Base-by-base conservation (phyloP, 768 basidiomycete species). In the Mrakia blollopis region DNA sequence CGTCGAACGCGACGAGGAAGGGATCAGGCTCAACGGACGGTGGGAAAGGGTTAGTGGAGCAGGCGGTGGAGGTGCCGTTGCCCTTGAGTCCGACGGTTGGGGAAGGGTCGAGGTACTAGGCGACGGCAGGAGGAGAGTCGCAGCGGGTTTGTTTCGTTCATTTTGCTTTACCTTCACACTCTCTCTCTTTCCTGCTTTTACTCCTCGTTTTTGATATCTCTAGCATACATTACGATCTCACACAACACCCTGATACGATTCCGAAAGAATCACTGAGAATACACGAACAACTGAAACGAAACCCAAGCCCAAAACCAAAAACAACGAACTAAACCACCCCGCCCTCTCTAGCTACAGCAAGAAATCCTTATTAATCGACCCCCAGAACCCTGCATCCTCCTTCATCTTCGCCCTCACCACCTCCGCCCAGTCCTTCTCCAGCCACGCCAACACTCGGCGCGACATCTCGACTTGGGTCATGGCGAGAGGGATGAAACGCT, bases 391-490 rank as follows among this genome's bases (percentile, higher is more conserved):
- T 25, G 10, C 65, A 37, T 67, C 37, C 16, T 32, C 39, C 65
- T 25, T 35, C 65, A 67, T 67, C 37, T 35, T 67, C 50, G 32
- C 71, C 57, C 30, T 11, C 10, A 60, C 71, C 16, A 72, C 25
- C 44, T 52, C 52, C 30, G 25, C 32, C 52, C 32, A 72, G 21
- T 72, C 57, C 57, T 52, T 54, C 28, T 52, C 39, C 35, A 72
- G 30, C 71, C 71, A 72, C 32, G 13, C 57, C 1, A 54, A 52
- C 32, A 57, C 50, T 23, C 71, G 52, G 7, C 4, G 6, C 21
- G 35, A 35, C 71, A 72, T 72, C 30, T 52, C 25, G 30, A 3
- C 35, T 30, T 72, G 47, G 21, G 71, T 72, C 71, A 72, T 72
- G 44, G 50, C 52, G 6, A n/a, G 47, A 35, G 71, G 71, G 28